These are phyloP conservation scores for Nitzschia sp. DNA, from an alignment of 108 stramenopile genomes.

Conservation along the genomic window DNA sequence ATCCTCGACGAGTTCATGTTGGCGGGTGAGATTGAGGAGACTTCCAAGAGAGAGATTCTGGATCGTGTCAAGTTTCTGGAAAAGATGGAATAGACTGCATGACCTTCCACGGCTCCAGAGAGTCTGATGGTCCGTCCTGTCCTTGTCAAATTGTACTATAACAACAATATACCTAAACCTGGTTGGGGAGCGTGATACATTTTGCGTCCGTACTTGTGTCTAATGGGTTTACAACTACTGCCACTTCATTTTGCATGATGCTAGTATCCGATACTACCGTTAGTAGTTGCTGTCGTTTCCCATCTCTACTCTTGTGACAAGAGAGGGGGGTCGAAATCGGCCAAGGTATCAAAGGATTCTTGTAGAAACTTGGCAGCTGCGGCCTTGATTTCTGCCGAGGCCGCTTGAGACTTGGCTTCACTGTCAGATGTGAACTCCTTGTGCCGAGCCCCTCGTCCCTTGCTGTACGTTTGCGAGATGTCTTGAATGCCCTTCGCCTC, in stretches of 20 bases:
- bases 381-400: constrained; percentile 45
- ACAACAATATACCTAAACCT: too few species aligned
- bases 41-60: constrained; percentile 89
- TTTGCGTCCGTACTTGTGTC: too few species aligned
- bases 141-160: too few species aligned
- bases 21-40: constrained; percentile 95
- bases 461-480: constrained; percentile 68
- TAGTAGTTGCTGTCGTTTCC: too few species aligned
- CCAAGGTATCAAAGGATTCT: constrained; percentile 49
- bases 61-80: constrained; percentile 88
- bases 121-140: too few species aligned
- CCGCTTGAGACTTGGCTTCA: constrained; percentile 61
- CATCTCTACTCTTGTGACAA: not conserved
- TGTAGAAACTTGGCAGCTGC: constrained; percentile 62
- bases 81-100: constrained; percentile 85
- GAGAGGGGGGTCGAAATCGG: constrained; percentile 23
- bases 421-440: constrained; percentile 63
- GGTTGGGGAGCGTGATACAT: too few species aligned
- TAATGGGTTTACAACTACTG: too few species aligned
- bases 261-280: too few species aligned
- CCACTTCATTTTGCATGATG: too few species aligned
- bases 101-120: too few species aligned
- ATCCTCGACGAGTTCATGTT: constrained; percentile 99
- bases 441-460: constrained; percentile 54
- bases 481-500: constrained; percentile 51